A percentile compares a stretch with the other conserved stretches of the same genome.
Conservation (phyloP, 148 eudicot genomes). For the Rheum nobile region DNA sequence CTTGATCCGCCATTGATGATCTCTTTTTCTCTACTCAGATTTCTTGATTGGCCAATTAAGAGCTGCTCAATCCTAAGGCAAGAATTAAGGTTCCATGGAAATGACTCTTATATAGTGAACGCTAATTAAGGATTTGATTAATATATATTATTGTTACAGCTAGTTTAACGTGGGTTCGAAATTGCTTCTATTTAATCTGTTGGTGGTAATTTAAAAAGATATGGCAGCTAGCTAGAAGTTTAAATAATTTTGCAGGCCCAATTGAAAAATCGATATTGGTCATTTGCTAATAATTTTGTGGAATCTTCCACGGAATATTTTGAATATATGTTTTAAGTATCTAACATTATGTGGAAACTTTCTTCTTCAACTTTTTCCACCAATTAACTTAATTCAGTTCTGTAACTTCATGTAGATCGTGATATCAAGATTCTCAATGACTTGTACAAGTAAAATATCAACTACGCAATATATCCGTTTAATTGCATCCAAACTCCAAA, state of each 20-base stretch:
- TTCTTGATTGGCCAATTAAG: constrained; percentile 1
- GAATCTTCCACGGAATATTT: background rate
- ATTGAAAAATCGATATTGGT: too few relatives aligned
- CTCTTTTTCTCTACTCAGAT: too few relatives aligned
- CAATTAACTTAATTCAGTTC: background rate
- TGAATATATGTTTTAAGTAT: background rate
- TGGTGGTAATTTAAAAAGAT: background rate
- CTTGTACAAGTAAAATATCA: background rate
- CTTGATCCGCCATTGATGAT: background rate
- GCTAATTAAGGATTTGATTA: background rate
- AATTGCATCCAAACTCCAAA: too few relatives aligned
- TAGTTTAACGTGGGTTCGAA: background rate
- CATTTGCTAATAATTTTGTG: background rate
- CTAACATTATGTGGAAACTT: background rate
- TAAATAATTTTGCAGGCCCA: too few relatives aligned
- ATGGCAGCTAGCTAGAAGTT: too few relatives aligned
- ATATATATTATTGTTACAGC: background rate
- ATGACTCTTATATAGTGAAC: background rate
- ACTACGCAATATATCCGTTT: too few relatives aligned
- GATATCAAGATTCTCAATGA: background rate
- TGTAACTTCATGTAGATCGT: background rate
- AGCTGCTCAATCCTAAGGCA: background rate
- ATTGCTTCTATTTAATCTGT: background rate
- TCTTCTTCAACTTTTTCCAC: background rate
- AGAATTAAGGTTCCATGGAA: background rate